Base-by-base conservation (phyloP, 2,329 filamentous ascomycete genomes). In the Triangularia verruculosa region DNA sequence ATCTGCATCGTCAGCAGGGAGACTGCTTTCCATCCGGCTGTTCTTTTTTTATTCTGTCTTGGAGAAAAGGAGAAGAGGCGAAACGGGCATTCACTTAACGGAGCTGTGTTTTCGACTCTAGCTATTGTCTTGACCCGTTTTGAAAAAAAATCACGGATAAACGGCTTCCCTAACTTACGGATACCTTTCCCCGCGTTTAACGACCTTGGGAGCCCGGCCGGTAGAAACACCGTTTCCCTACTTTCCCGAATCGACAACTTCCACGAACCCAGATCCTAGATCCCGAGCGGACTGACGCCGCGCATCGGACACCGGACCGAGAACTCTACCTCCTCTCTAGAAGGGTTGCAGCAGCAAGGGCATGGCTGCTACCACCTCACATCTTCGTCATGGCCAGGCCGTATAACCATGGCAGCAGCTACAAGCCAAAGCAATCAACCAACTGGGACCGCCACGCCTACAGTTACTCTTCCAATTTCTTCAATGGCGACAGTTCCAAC, bases 301-400 rank as follows among this genome's bases (percentile, higher is more conserved):
- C 30, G 30, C 30, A 32, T 32, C 30, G 30, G 30, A 17, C 34
- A 43, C 34, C 34, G 34, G 34, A 17, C 34, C 34, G 34, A 43
- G 15, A 43, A 43, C 17, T 32, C 3, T 12, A 32, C 34, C 34
- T 17, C n/a, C 34, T 43, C 39, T 47, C 34, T 39, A n/a, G n/a
- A 20, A 20, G 39, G n/a, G 39, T 47, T 20, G 39, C 39, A 47
- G n/a, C 39, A 47, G 39, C 39, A 47, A 20, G 39, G 68, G 69
- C 62, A 75, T 74, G 73, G 73, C 73, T 47, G 39, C 39, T 47
- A 47, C 39, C 39, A 20, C 39, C 39, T 47, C 39, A 17, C 39
- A 61, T 56, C 65, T 62, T 59, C 66, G 71, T 65, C 71, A 77
- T 77, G 75, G 75, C 76, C 71, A 73, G 74, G 73, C 72, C 75